phyloP scores from a whole-genome alignment of 1,139 yeast species.

The Meyerozyma carpophila region DNA sequence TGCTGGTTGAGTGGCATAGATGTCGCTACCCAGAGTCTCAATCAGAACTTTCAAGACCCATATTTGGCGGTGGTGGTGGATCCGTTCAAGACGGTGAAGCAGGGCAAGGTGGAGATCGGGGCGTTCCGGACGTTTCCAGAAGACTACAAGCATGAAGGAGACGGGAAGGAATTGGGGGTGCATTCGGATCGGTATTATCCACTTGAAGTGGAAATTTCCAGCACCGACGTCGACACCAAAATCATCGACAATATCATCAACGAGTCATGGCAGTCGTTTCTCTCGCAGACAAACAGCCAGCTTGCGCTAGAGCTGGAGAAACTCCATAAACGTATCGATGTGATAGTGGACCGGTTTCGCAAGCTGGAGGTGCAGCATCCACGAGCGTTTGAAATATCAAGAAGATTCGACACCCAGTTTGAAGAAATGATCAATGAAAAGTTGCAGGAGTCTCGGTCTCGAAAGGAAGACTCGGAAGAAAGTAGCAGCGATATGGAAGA shows the following conservation, averaged over 20 bases:
- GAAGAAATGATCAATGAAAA: constrained; percentile 16
- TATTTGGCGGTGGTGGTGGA: constrained; percentile 85
- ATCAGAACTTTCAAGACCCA: constrained; percentile 88
- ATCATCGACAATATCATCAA: constrained; percentile 43
- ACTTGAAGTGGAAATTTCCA: constrained; percentile 60
- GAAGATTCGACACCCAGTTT: constrained; percentile 14
- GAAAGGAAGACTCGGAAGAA: constrained; percentile 2
- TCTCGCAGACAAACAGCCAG: constrained; percentile 6
- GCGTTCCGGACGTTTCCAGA: constrained; percentile 81
- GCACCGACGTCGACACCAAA: constrained; percentile 47
- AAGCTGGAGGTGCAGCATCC: constrained; percentile 6
- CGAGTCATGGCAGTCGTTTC: constrained; percentile 39
- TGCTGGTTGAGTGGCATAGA: constrained; percentile 92
- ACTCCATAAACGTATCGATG: constrained; percentile 7
- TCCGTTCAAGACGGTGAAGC: constrained; percentile 63
- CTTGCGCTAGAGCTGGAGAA: constrained; percentile 9
- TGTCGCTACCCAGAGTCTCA: constrained; percentile 78
- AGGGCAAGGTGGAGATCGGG: constrained; percentile 77
- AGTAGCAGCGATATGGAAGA: constrained; percentile 4
- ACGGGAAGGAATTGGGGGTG: constrained; percentile 52
- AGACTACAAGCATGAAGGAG: constrained; percentile 14
- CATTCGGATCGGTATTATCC: constrained; percentile 71
- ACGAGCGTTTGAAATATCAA: constrained; percentile 1
- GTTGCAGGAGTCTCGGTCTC: constrained; percentile 8
- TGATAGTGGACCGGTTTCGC: constrained; percentile 9